A percentile compares a stretch with the other conserved stretches of the same genome.
These are phyloP conservation scores for Globisporangium paroecandrum DNA, from an alignment of 352 stramenopile genomes.

Conservation along the genomic window DNA sequence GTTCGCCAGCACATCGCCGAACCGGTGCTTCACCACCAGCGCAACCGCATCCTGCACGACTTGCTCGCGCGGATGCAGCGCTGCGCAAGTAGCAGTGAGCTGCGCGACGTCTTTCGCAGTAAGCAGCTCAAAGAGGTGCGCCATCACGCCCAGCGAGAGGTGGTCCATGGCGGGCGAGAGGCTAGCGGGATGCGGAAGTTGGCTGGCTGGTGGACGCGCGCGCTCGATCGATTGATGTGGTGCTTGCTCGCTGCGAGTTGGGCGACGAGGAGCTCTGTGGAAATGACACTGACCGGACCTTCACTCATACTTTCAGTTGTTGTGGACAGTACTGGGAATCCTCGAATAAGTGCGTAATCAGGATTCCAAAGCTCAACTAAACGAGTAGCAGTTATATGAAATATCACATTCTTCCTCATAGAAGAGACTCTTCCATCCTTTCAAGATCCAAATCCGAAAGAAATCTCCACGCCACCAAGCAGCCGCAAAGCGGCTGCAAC, in stretches of 20 bases:
- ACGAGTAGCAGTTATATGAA: too few species aligned
- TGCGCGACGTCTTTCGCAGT: constrained; percentile 51
- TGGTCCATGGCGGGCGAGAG: constrained; percentile 43
- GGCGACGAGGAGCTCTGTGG: background rate
- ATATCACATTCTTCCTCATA: background rate
- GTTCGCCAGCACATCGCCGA: constrained; percentile 48
- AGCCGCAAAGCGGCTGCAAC: background rate
- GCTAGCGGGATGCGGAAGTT: background rate
- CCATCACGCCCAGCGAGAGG: constrained; percentile 47
- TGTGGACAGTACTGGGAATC: background rate
- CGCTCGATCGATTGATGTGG: background rate
- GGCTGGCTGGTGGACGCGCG: background rate
- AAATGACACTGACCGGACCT: constrained; percentile 1
- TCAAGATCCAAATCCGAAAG: background rate
- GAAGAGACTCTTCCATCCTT: background rate
- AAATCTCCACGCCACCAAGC: background rate
- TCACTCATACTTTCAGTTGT: constrained; percentile 5
- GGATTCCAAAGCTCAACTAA: too few species aligned
- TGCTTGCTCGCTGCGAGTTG: background rate
- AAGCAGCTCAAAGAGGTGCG: constrained; percentile 63
- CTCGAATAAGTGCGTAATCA: background rate
- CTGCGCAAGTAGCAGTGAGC: constrained; percentile 39
- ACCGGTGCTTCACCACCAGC: constrained; percentile 52
- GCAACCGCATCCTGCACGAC: constrained; percentile 53
- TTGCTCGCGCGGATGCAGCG: constrained; percentile 29